Evolutionary conservation across 2,329 filamentous ascomycete species (phyloP).

Genomic region (Lasiodiplodia theobromae): DNA sequence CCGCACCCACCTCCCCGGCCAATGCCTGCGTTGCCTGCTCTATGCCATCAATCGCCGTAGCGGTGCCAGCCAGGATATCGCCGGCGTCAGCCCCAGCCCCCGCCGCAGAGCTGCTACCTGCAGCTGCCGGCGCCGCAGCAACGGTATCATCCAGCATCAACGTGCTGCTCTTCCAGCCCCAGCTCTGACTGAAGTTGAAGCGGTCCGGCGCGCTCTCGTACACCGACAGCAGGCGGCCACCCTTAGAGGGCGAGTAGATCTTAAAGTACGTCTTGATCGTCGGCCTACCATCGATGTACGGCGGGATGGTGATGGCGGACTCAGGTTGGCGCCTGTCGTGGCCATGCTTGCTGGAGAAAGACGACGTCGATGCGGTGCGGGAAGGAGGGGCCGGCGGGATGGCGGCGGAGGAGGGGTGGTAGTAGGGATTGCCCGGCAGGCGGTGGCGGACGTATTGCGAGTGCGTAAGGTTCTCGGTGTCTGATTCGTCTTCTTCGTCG

Average conservation of each 20-base stretch:
- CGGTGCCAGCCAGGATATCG: background rate
- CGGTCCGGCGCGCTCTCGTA: constrained; percentile 65
- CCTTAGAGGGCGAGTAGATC: constrained; percentile 65
- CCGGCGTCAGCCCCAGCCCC: background rate
- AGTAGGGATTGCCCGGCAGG: constrained; percentile 10
- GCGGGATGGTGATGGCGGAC: constrained; percentile 49
- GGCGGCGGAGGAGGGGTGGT: background rate
- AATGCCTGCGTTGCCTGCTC: background rate
- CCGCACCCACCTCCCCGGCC: background rate
- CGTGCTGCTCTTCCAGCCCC: constrained; percentile 68
- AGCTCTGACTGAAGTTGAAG: constrained; percentile 67
- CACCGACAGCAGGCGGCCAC: constrained; percentile 65
- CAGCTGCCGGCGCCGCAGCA: constrained; percentile 35
- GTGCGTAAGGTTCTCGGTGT: background rate
- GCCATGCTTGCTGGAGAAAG: constrained; percentile 2
- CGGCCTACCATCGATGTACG: constrained; percentile 61
- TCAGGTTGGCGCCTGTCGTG: background rate
- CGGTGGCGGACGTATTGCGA: constrained; percentile 9
- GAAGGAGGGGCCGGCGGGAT: background rate
- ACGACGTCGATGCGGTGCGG: background rate
- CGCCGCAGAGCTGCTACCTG: constrained; percentile 29
- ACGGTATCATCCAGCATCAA: constrained; percentile 59
- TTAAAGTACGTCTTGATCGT: constrained; percentile 69
- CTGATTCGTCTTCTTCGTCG: background rate
- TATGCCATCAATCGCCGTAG: background rate